Conservation (phyloP, 2,329 filamentous ascomycete genomes). For the Penicillium sp. region DNA sequence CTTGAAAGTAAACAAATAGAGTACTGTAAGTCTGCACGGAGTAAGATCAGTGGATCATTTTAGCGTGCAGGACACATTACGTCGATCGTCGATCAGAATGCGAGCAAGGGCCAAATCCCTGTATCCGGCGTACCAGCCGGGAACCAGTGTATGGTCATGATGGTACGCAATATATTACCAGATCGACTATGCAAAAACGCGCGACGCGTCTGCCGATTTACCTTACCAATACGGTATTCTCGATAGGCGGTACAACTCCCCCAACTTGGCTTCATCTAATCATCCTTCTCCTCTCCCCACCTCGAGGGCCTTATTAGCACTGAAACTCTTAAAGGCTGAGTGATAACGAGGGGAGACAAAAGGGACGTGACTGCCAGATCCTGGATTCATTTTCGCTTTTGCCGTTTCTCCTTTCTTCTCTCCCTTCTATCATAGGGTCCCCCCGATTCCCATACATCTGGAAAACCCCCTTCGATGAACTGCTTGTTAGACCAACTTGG, state of each 20-base stretch:
- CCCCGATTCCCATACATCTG: not conserved
- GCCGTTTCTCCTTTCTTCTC: not conserved
- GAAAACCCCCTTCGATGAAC: not conserved
- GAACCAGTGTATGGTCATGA: conserved; percentile 21
- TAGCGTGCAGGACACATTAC: not conserved
- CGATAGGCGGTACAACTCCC: conserved; percentile 16
- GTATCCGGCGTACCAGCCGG: not conserved
- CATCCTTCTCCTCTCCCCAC: conserved; percentile 6
- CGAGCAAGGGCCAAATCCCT: conserved; percentile 1
- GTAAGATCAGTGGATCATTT: not conserved
- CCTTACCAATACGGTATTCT: conserved; percentile 13
- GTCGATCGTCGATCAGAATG: not conserved
- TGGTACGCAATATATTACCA: conserved; percentile 10
- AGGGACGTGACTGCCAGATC: conserved; percentile 13
- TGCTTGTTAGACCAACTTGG: not conserved
- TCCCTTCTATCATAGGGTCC: not conserved
- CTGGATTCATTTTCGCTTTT: not conserved
- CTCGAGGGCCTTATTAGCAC: conserved; percentile 9
- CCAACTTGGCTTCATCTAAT: not conserved
- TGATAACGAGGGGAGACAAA: conserved; percentile 9
- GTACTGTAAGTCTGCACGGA: too few relatives aligned
- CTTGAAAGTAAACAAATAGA: too few relatives aligned
- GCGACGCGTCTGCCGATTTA: conserved; percentile 28
- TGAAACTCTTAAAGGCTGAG: not conserved
- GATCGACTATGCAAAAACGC: conserved; percentile 21